Evolutionary conservation across 495 filamentous ascomycete species (phyloP).

Genomic region (Terfezia claveryi): DNA sequence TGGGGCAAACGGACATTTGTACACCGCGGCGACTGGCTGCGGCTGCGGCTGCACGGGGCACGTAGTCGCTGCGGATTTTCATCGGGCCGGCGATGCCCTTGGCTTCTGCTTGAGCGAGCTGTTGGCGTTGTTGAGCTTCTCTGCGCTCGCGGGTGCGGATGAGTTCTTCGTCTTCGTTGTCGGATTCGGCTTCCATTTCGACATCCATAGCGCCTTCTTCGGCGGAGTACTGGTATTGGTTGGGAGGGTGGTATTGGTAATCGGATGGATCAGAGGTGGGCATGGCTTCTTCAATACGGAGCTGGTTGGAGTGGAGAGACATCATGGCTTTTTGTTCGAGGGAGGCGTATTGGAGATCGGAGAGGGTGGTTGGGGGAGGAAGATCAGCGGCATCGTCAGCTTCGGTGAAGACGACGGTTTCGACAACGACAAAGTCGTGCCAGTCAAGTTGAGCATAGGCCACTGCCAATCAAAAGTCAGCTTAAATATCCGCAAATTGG

Average conservation of each 20-base stretch:
- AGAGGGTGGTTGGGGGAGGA: constrained; percentile 69
- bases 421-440: constrained; percentile 92
- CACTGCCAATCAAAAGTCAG: constrained; percentile 18
- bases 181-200: constrained; percentile 17
- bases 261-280: constrained; percentile 33
- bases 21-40: constrained; percentile 34
- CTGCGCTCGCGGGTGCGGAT: constrained; percentile 19
- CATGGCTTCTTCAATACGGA: constrained; percentile 90
- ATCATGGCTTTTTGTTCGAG: constrained; percentile 84
- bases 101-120: constrained; percentile 56
- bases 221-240: constrained; percentile 17
- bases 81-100: constrained; percentile 50
- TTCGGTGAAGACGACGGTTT: constrained; percentile 86
- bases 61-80: constrained; percentile 84
- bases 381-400: constrained; percentile 67
- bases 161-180: constrained; percentile 39
- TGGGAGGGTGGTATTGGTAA: constrained; percentile 13
- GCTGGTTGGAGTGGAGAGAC: constrained; percentile 48
- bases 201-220: constrained; percentile 15
- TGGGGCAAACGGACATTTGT: constrained; percentile 65
- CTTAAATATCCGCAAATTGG: constrained; percentile 1
- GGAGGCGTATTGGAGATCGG: constrained; percentile 78
- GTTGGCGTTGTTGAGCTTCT: constrained; percentile 47
- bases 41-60: constrained; percentile 59
- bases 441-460: constrained; percentile 87